Evolutionary conservation across 768 basidiomycete species (phyloP), one percentile per base, ranked within the genome.

Genomic region (Phlebiopsis gigantea): DNA sequence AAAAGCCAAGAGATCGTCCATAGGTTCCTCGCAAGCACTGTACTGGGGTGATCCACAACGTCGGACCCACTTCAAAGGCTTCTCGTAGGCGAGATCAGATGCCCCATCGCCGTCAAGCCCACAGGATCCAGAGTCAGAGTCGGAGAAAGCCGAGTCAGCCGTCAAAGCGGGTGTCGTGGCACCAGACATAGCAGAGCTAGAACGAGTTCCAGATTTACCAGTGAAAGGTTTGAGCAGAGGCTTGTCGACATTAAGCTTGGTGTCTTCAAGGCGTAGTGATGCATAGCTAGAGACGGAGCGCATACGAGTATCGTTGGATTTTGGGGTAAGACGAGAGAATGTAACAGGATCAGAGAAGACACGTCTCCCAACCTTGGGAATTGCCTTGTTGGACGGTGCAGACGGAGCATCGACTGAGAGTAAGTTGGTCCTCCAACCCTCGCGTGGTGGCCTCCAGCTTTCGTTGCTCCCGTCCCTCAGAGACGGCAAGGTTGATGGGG

Each of bases 51-150:
- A 7, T 7, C 31, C 7, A 14, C 14, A 34, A 34, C 6, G 14
- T 34, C 31, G 7, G 31, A 7, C 31, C 14, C 6, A 6, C 6
- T 34, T 6, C 14, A 14, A 14, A 14, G 31, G 14, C 14, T 34
- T 6, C 31, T 6, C 31, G 31, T 34, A 34, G 31, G 6, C 31
- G 7, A 14, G 14, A 7, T 34, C 31, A 14, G 31, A 6, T 6
- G 5, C 45, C 5, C 17, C 4, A 48, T 28, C 26, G 26, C 29
- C 25, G 12, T 19, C 43, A 22, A 34, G 26, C 5, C 17, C 31
- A 52, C 22, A 44, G 9, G 41, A 70, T 60, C 39, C 55, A 55
- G 53, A 41, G 22, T 10, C 19, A 48, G 58, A 57, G 14, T 46
- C 52, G n/a, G 56, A 39, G 30, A 51, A 47, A 14, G 43, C 53